Percentiles rank a stretch among this genome's conserved stretches.
phyloP scores from a whole-genome alignment of 2,329 filamentous ascomycete species.

The Didymosphaeria variabile region DNA sequence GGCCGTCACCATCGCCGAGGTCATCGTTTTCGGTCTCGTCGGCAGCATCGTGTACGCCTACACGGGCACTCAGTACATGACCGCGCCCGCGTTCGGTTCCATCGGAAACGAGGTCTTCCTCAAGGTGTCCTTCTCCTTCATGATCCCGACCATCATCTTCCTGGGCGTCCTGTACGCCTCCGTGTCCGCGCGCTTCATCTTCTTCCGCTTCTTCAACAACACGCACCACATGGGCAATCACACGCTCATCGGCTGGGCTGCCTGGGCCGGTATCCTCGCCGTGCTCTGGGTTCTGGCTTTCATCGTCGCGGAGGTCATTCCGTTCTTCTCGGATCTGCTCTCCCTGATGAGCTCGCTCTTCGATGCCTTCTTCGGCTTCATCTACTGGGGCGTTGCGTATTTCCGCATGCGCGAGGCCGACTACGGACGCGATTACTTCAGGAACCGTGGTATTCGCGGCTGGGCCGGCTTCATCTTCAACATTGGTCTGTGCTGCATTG shows the following conservation, averaged over 20 bases:
- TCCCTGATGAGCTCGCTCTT: constrained; percentile 87
- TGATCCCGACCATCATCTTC: constrained; percentile 95
- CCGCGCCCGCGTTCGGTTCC: constrained; percentile 85
- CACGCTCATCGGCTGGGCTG: constrained; percentile 80
- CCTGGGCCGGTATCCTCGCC: constrained; percentile 79
- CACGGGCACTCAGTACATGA: constrained; percentile 89
- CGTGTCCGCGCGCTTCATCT: constrained; percentile 87
- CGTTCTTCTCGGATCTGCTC: constrained; percentile 83
- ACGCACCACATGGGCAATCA: constrained; percentile 82
- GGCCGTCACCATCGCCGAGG: constrained; percentile 86
- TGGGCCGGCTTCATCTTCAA: constrained; percentile 72
- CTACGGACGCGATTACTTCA: constrained; percentile 63
- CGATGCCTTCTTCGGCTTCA: constrained; percentile 93
- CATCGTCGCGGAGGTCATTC: constrained; percentile 90
- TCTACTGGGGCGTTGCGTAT: constrained; percentile 89
- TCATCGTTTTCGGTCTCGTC: constrained; percentile 85
- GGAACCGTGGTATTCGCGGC: constrained; percentile 62
- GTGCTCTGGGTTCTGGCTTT: constrained; percentile 86
- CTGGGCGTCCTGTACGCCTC: constrained; percentile 90
- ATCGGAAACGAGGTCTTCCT: constrained; percentile 78
- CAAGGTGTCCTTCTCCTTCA: constrained; percentile 91
- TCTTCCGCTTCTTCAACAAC: constrained; percentile 86
- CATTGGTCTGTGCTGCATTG: constrained; percentile 74
- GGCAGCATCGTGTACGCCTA: constrained; percentile 86
- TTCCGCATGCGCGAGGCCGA: constrained; percentile 77